Conservation (phyloP, 495 filamentous ascomycete species). For the Penicillium antarcticum region DNA sequence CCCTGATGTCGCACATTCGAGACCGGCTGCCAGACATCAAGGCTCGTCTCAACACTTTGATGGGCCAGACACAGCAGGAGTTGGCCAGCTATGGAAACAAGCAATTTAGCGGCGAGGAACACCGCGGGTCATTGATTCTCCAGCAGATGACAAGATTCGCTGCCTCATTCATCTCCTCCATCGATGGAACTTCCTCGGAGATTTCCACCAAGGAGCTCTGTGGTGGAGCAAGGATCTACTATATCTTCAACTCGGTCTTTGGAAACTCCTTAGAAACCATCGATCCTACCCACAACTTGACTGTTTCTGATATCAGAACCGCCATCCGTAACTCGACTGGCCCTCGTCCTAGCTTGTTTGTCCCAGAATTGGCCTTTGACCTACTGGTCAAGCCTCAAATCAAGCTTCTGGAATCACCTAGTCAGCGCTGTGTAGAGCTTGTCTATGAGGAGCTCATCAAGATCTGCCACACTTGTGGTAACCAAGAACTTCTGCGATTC, state of each 20-base stretch:
- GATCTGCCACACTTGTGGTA: slow-evolving; percentile 98
- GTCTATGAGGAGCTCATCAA: slow-evolving; percentile 99
- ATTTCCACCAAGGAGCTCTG: slow-evolving; percentile 99
- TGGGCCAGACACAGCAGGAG: slow-evolving; percentile 99
- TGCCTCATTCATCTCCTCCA: slow-evolving; percentile 96
- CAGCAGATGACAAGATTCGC: slow-evolving; percentile 99
- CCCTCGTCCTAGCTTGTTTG: slow-evolving; percentile 90
- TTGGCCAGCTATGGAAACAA: slow-evolving; percentile 97
- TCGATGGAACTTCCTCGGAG: slow-evolving; percentile 96
- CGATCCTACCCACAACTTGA: slow-evolving; percentile 91
- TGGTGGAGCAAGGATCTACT: slow-evolving; percentile 95
- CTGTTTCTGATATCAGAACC: slow-evolving; percentile 94
- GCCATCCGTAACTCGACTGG: slow-evolving; percentile 98
- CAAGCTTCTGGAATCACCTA: slow-evolving; percentile 91
- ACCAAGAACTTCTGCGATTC: slow-evolving; percentile 85
- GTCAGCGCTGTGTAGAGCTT: slow-evolving; percentile 93
- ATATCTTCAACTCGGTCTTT: slow-evolving; percentile 99
- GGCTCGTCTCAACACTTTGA: slow-evolving; percentile 91
- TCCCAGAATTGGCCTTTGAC: slow-evolving; percentile 96
- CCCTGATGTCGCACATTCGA: slow-evolving; percentile 93
- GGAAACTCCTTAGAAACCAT: slow-evolving; percentile 95
- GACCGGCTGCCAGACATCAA: slow-evolving; percentile 97
- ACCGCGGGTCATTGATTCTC: slow-evolving; percentile 89
- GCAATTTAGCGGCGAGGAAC: slow-evolving; percentile 96
- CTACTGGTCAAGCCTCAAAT: slow-evolving; percentile 98